Conservation (phyloP, 106 monocot genomes). For the Phalaenopsis equestris region DNA sequence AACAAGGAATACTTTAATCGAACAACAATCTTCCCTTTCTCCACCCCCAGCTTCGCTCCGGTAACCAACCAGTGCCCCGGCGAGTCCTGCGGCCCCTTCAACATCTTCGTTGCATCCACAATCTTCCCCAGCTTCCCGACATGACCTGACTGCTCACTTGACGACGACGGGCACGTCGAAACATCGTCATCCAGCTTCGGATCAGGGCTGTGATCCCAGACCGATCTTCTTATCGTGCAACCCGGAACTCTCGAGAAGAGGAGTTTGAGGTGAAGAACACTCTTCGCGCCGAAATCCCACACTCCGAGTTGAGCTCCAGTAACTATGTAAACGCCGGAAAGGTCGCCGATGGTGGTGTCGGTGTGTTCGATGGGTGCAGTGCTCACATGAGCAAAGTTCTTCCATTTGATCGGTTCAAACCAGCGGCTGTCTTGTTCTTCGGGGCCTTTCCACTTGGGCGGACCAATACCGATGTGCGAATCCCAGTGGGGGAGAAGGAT, state of each 20-base stretch:
- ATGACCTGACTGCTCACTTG: slow-evolving; percentile 19
- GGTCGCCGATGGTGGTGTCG: slow-evolving; percentile 66
- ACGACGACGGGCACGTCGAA: slow-evolving; percentile 19
- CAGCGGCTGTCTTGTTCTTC: slow-evolving; percentile 98
- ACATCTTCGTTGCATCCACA: slow-evolving; percentile 67
- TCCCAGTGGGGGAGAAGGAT: slow-evolving; percentile 88
- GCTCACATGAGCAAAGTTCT: slow-evolving; percentile 93
- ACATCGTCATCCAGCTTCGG: slow-evolving; percentile 17
- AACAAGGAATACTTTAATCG: slow-evolving; percentile 91
- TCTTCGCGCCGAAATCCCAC: slow-evolving; percentile 90
- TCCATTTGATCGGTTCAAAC: slow-evolving; percentile 96
- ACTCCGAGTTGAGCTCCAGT: slow-evolving; percentile 92
- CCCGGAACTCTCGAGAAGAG: slow-evolving; percentile 72
- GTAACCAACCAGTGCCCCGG: slow-evolving; percentile 96
- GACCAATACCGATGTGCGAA: slow-evolving; percentile 65
- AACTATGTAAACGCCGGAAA: slow-evolving; percentile 75
- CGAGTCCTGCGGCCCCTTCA: slow-evolving; percentile 66
- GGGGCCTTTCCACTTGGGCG: slow-evolving; percentile 89
- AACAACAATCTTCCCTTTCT: slow-evolving; percentile 81
- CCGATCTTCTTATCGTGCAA: slow-evolving; percentile 78
- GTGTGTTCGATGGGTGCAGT: slow-evolving; percentile 78
- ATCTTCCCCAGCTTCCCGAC: slow-evolving; percentile 48
- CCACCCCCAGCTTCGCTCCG: slow-evolving; percentile 81
- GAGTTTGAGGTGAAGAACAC: slow-evolving; percentile 76
- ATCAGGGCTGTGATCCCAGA: slow-evolving; percentile 77